These are phyloP conservation scores for Bipolaris cookei DNA, from an alignment of 2,329 filamentous ascomycete species.

Conservation along the genomic window DNA sequence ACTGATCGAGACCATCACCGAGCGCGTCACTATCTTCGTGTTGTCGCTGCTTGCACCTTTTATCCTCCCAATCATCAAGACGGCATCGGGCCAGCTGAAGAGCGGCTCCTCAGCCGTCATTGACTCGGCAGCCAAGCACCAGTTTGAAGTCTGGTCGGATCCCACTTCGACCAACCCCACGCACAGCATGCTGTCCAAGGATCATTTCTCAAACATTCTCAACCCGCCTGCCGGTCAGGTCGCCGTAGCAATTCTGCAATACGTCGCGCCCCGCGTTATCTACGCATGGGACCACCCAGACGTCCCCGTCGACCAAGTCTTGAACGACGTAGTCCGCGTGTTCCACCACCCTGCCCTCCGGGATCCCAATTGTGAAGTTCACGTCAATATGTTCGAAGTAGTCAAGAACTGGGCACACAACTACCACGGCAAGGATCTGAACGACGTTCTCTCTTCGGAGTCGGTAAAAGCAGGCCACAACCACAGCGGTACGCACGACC, in stretches of 20 bases:
- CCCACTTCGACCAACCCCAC: constrained; percentile 57
- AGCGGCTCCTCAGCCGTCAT: constrained; percentile 78
- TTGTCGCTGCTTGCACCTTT: constrained; percentile 90
- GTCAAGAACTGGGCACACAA: constrained; percentile 82
- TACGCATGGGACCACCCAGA: constrained; percentile 92
- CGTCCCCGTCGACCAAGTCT: constrained; percentile 81
- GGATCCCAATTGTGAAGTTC: constrained; percentile 76
- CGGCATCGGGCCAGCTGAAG: constrained; percentile 84
- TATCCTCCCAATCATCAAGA: constrained; percentile 86
- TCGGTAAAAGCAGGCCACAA: constrained; percentile 85
- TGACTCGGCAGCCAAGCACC: constrained; percentile 57
- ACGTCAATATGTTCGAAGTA: constrained; percentile 85
- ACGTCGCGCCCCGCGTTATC: constrained; percentile 83
- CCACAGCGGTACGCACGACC: constrained; percentile 58
- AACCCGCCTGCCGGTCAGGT: constrained; percentile 58
- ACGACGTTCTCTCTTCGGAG: constrained; percentile 78
- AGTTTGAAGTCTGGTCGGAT: constrained; percentile 59
- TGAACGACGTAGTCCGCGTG: constrained; percentile 78
- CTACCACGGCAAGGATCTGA: constrained; percentile 70
- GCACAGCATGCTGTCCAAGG: constrained; percentile 59
- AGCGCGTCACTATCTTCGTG: constrained; percentile 90
- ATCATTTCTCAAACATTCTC: constrained; percentile 59
- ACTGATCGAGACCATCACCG: constrained; percentile 91
- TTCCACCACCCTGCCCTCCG: constrained; percentile 92
- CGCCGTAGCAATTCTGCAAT: constrained; percentile 72